These are phyloP conservation scores for Isabelozyma rhagii DNA, from an alignment of 805 yeast genomes.

Conservation along the genomic window DNA sequence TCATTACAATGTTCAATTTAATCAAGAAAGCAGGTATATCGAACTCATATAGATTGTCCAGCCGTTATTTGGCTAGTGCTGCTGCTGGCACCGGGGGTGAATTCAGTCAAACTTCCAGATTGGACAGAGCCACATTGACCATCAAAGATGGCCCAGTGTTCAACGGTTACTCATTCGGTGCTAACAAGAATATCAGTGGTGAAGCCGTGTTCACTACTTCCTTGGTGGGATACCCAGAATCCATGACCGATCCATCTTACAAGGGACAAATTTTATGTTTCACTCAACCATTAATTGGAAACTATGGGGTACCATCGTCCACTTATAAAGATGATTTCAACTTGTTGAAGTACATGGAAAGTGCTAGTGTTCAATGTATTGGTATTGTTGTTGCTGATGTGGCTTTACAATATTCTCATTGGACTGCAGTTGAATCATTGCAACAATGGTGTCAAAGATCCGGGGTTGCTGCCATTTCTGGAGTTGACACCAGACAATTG, in stretches of 20 bases:
- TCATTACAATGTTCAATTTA: not conserved
- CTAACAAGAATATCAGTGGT: constrained; percentile 87
- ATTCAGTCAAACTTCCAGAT: constrained; percentile 33
- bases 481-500: constrained; percentile 94
- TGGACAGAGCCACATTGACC: constrained; percentile 85
- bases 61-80: constrained; percentile 30
- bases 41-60: not conserved
- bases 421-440: constrained; percentile 98
- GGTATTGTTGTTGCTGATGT: constrained; percentile 96
- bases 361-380: constrained; percentile 86
- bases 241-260: constrained; percentile 98
- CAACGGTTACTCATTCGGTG: constrained; percentile 94
- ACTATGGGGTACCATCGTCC: constrained; percentile 95
- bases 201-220: constrained; percentile 98
- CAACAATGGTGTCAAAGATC: constrained; percentile 96
- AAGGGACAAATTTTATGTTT: constrained; percentile 95
- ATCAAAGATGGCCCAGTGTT: constrained; percentile 91
- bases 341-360: constrained; percentile 85
- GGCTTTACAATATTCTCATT: constrained; percentile 94
- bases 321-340: constrained; percentile 78
- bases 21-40: not conserved
- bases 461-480: constrained; percentile 92
- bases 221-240: constrained; percentile 96
- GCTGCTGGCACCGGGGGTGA: constrained; percentile 10
- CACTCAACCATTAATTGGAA: constrained; percentile 96